Base-by-base conservation (phyloP, 257 asterid genomes). In the Penstemon barbatus region DNA sequence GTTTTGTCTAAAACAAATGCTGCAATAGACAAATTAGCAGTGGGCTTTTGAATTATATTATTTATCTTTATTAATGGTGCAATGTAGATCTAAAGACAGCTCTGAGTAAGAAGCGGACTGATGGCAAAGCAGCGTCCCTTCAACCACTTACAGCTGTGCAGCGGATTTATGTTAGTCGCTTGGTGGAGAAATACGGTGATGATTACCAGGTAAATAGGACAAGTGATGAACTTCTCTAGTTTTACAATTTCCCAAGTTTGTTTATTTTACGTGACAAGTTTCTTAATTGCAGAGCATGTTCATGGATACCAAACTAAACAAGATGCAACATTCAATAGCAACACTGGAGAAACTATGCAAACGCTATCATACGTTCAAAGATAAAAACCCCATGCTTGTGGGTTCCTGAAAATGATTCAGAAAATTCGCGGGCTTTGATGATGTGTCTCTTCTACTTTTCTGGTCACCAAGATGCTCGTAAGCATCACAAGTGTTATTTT, bases 261-360 rank as follows among this genome's bases (percentile, higher is more conserved):
- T 36, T 51, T 36, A 63, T 38, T 59, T 25, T 25, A 25, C 33
- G 33, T 25, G 33, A 25, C 2, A 33, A 40, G 18, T 66, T 76
- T 62, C 70, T 78, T 74, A 48, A 58, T 41, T 74, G 79, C 95
- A 93, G 99, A 58, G 88, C 79, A 93, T 93, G 99, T 93, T 93
- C 85, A 89, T 78, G 97, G 99, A 93, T 84, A 85, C 72, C 61
- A 90, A 85, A 70, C 77, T 89, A 10, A 93, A 93, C 89, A 77
- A 79, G 75, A 85, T 90, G 97, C 97, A 93, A 74, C 97, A 93
- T 65, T 90, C 99, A 0, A 52, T 91, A 18, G 96, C 90, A 54
- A 82, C 96, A 11, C 78, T 93, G 40, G 88, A 87, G 85, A 93
- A 85, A 68, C 85, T 93, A 36, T 88, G 96, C 92, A 78, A 82